Base-by-base conservation (phyloP, 108 stramenopile genomes). In the Conticribra weissflogii region DNA sequence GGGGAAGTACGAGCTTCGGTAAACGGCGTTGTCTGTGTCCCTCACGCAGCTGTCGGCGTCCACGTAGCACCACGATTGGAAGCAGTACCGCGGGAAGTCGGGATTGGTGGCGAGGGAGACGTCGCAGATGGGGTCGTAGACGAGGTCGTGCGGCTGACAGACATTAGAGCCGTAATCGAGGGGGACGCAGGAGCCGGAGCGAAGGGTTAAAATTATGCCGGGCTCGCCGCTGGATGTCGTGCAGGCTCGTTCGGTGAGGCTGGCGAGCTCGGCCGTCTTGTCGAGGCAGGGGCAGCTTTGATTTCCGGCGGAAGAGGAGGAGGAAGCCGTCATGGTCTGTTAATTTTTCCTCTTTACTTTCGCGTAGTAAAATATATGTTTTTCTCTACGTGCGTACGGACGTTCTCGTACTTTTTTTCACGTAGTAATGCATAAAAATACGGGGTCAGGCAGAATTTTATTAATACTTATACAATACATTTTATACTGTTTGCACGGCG, bases 261-360 rank as follows among this genome's bases (percentile, higher is more conserved):
- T 18, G 50, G 50, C 12, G 16, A 51, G 50, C 17, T 18, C 50
- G 4, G 18, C 3, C 17, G 17, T 51, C 16, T 3, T 18, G 50
- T 51, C 19, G 16, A 18, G 12, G 19, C 50, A 51, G 3, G 50
- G 50, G 16, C 50, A 51, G 12, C 50, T 18, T 21, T 51, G 17
- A 5, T 51, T 51, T 21, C 50, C 50, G 19, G 50, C 19, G 50
- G 50, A 41, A n/a, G n/a, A n/a, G n/a, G n/a, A n/a, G n/a, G n/a
- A n/a, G n/a, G n/a, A n/a, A n/a, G n/a, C n/a, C n/a, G n/a, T n/a
- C n/a, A n/a, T n/a, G n/a, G n/a, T n/a, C n/a, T n/a, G n/a, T n/a
- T n/a, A n/a, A n/a, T n/a, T n/a, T n/a, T n/a, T n/a, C n/a, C n/a
- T n/a, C n/a, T n/a, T n/a, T n/a, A n/a, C n/a, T n/a, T n/a, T n/a